A percentile compares a stretch with the other conserved stretches of the same genome.
Conservation (phyloP, 441 rosid genomes). For the Adansonia gregorii region DNA sequence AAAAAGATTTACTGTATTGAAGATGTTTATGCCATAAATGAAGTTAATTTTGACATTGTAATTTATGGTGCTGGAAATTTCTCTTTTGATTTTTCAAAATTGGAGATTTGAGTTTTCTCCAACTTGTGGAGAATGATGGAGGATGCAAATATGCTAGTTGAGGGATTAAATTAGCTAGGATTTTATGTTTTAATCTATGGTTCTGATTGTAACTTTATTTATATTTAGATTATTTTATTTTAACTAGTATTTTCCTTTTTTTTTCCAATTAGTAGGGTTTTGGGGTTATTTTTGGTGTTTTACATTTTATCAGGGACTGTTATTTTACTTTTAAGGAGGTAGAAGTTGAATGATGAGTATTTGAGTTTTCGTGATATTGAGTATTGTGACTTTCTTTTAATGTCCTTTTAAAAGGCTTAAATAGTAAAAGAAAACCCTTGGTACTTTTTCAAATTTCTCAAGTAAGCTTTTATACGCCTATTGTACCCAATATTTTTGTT, state of each 20-base stretch:
- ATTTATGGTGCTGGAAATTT: neutral
- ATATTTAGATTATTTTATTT: neutral
- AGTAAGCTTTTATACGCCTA: neutral
- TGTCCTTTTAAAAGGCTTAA: neutral
- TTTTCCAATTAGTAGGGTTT: neutral
- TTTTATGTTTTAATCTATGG: neutral
- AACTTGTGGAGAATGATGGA: neutral
- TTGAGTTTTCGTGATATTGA: neutral
- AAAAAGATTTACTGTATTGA: neutral
- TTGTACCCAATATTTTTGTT: neutral
- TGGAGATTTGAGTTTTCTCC: neutral
- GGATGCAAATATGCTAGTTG: neutral
- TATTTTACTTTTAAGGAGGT: neutral
- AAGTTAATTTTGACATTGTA: neutral
- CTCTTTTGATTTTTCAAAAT: neutral
- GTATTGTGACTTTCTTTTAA: neutral
- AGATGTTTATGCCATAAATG: neutral
- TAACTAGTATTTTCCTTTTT: neutral
- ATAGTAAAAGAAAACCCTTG: neutral
- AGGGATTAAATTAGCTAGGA: neutral
- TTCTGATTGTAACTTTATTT: neutral
- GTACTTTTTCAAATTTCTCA: neutral
- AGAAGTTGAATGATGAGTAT: neutral
- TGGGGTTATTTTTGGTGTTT: neutral
- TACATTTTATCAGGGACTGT: neutral